These are phyloP conservation scores for Epicoccum nigrum DNA, from an alignment of 2,329 filamentous ascomycete species.

Conservation along the genomic window DNA sequence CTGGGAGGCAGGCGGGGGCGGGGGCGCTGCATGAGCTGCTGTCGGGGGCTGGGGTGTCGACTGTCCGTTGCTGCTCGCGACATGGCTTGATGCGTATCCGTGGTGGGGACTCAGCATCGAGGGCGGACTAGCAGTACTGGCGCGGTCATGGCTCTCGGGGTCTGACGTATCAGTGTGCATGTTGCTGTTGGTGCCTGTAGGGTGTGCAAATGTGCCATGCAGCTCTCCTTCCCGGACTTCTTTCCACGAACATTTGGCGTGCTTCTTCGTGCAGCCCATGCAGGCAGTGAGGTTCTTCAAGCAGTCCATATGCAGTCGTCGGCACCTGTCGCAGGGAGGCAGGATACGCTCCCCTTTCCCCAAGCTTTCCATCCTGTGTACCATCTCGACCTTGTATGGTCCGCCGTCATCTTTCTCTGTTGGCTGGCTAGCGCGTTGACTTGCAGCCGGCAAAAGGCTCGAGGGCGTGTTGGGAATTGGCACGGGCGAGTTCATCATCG, in stretches of 20 bases:
- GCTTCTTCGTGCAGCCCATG: slow-evolving; percentile 86
- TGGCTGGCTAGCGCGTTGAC: slow-evolving; percentile 45
- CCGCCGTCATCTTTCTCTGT: slow-evolving; percentile 63
- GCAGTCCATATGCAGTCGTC: slow-evolving; percentile 79
- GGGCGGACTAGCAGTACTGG: slow-evolving; percentile 38
- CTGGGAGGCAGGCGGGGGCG: slow-evolving; percentile 1
- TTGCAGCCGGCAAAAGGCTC: slow-evolving; percentile 56
- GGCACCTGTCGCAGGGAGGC: slow-evolving; percentile 85
- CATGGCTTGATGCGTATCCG: slow-evolving; percentile 28
- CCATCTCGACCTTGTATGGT: slow-evolving; percentile 69
- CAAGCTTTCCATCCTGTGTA: slow-evolving; percentile 76
- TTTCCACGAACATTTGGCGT: slow-evolving; percentile 87
- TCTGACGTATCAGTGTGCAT: slow-evolving; percentile 44
- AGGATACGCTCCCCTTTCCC: slow-evolving; percentile 74
- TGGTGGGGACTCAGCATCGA: slow-evolving; percentile 35
- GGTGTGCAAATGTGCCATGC: slow-evolving; percentile 35
- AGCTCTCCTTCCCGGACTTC: slow-evolving; percentile 77
- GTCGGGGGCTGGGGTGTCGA: slow-evolving; percentile 29
- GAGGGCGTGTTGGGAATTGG: slow-evolving; percentile 62
- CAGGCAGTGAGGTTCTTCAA: slow-evolving; percentile 87
- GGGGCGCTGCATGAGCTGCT: neutral
- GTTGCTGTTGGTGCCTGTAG: slow-evolving; percentile 29
- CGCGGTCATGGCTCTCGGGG: slow-evolving; percentile 33
- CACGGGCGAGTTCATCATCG: slow-evolving; percentile 54
- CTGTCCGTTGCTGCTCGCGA: slow-evolving; percentile 23